Conservation (phyloP, 495 filamentous ascomycete genomes). For the Trypethelium eluteriae region DNA sequence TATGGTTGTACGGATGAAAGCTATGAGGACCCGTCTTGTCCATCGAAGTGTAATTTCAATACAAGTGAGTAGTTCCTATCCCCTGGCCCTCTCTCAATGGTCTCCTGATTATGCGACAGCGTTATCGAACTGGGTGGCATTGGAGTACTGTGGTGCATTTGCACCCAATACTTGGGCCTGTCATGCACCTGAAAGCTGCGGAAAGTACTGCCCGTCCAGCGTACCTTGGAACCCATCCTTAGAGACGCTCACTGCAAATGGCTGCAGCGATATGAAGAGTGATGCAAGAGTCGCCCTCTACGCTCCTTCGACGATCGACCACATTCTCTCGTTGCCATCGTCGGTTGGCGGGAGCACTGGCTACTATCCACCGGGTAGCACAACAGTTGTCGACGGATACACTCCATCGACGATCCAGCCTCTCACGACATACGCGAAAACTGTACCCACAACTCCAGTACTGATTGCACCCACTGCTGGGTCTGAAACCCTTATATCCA, state of each 20-base stretch:
- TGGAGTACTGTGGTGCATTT: constrained; percentile 14
- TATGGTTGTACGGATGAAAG: constrained; percentile 21
- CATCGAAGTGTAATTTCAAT: constrained; percentile 20
- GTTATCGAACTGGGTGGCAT: constrained; percentile 13
- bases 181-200: constrained; percentile 20
- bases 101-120: constrained; percentile 11
- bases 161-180: constrained; percentile 17
- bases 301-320: constrained; percentile 13
- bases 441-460: constrained; percentile 7
- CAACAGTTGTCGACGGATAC: constrained; percentile 12
- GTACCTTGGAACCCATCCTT: background rate
- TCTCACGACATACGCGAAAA: constrained; percentile 10
- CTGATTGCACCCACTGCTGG: background rate
- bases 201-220: constrained; percentile 16
- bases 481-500: background rate
- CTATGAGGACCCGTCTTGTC: constrained; percentile 16
- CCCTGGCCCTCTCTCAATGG: background rate
- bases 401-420: constrained; percentile 11
- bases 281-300: constrained; percentile 21
- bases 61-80: constrained; percentile 12
- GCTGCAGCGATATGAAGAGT: constrained; percentile 17
- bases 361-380: constrained; percentile 13
- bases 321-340: constrained; percentile 13
- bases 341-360: constrained; percentile 13
- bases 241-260: background rate